phyloP scores from a whole-genome alignment of 179 eudicot species.

The Actinidia arguta region DNA sequence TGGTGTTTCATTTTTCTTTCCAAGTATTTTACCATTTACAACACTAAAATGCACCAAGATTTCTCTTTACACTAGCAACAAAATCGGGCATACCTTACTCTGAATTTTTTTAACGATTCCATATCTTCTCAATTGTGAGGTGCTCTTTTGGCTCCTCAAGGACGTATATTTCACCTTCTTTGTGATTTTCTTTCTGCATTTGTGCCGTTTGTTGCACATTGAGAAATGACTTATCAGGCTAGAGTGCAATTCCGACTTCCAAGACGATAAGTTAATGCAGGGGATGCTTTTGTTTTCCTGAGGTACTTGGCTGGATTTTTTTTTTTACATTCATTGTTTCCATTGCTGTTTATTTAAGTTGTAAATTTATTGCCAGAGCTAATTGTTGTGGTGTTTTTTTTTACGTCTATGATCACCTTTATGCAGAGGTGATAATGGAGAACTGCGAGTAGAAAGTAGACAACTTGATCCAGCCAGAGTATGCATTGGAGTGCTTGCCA shows the following conservation, averaged over 20 bases:
- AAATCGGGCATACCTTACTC: constrained; percentile 75
- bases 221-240: constrained; percentile 57
- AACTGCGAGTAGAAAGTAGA: constrained; percentile 79
- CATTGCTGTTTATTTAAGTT: constrained; percentile 19
- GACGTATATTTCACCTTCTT: too few species aligned
- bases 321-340: not conserved
- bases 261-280: constrained; percentile 89
- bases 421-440: constrained; percentile 75
- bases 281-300: constrained; percentile 90
- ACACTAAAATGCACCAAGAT: too few species aligned
- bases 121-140: not conserved
- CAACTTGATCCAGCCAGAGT: constrained; percentile 63
- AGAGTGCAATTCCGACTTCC: constrained; percentile 89
- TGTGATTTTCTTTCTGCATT: not conserved
- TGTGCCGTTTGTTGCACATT: not conserved
- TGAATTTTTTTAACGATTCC: constrained; percentile 72
- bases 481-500: too few species aligned
- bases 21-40: too few species aligned
- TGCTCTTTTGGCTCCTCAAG: too few species aligned
- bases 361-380: too few species aligned
- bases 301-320: constrained; percentile 49
- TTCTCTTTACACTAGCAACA: too few species aligned
- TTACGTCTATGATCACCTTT: constrained; percentile 26
- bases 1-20: too few species aligned
- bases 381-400: constrained; percentile 36